Base-by-base conservation (phyloP, 1,284 basidiomycete genomes). In the Filobasidium uniguttulatum region DNA sequence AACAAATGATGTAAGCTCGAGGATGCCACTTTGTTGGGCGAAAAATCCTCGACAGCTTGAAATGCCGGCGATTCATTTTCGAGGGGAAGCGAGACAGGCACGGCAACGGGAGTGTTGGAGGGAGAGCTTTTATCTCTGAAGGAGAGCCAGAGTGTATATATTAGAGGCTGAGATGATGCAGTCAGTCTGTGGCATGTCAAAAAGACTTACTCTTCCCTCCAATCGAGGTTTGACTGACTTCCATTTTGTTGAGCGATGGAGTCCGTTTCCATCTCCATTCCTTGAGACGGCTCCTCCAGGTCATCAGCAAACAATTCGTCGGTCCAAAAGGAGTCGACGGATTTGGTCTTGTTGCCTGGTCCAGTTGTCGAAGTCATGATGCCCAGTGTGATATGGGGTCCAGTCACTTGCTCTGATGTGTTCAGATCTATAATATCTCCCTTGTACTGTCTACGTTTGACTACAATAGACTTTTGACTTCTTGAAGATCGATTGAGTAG, bases 311-410 rank as follows among this genome's bases (percentile, higher is more conserved):
- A 52, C 12, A 52, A 20, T 28, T 52, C 43, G 26, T 52, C 50
- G 17, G 50, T 47, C 50, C 50, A 52, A 31, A 52, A 52, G 3
- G 50, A 40, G 20, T 48, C 47, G n/a, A 28, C 2, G 50, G 50
- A 43, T 47, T 30, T n/a, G 26, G 25, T 10, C 17, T 30, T 12
- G n/a, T 19, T n/a, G n/a, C n/a, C n/a, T n/a, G n/a, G n/a, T n/a
- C n/a, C n/a, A n/a, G n/a, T 10, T 33, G 31, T 33, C n/a, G 38
- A 10, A 48, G 3, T 33, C 7, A 9, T 25, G 29, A 31, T 29
- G 47, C 28, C 43, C 37, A 48, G 15, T 23, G 30, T 28, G 23
- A 10, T 37, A 23, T 20, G 19, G 10, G 14, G 23, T n/a, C 28
- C n/a, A n/a, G n/a, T n/a, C n/a, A n/a, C n/a, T n/a, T n/a, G n/a